A percentile compares a stretch with the other conserved stretches of the same genome.
Conservation (phyloP, 2,329 filamentous ascomycete species). For the Aureobasidium sp. region DNA sequence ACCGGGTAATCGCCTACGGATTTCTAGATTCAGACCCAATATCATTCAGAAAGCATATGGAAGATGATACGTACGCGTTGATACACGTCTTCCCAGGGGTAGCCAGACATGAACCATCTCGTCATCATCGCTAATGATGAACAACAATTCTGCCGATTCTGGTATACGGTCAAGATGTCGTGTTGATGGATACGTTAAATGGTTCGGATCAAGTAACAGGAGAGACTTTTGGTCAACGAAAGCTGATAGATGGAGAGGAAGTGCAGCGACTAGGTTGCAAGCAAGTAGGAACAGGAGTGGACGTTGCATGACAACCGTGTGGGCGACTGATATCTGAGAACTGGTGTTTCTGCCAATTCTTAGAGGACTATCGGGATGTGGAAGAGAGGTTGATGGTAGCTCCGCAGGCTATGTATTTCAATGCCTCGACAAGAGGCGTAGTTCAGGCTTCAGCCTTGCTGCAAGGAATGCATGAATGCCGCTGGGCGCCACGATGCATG, state of each 20-base stretch:
- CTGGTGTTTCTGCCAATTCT: no score
- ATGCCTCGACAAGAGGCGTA: not conserved
- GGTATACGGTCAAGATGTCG: conserved; percentile 21
- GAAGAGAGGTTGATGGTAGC: not conserved
- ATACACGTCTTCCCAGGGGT: conserved; percentile 24
- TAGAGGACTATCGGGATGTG: not conserved
- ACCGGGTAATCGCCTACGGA: conserved; percentile 22
- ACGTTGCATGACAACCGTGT: not conserved
- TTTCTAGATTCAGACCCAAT: not conserved
- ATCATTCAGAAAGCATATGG: not conserved
- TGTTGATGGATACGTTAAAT: not conserved
- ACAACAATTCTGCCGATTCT: conserved; percentile 26
- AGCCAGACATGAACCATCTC: conserved; percentile 26
- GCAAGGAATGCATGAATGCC: not conserved
- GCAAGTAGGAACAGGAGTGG: conserved; percentile 3
- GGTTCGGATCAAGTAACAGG: not conserved
- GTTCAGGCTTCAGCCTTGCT: not conserved
- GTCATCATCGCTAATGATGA: conserved; percentile 20
- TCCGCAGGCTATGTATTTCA: not conserved
- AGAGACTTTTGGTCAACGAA: conserved; percentile 7
- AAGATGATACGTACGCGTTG: conserved; percentile 21
- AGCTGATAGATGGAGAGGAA: not conserved
- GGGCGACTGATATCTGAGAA: fast-evolving
- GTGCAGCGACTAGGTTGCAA: not conserved
- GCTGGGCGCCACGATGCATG: not conserved